phyloP scores from a whole-genome alignment of 2,329 filamentous ascomycete species.

The Colletotrichum cereale region DNA sequence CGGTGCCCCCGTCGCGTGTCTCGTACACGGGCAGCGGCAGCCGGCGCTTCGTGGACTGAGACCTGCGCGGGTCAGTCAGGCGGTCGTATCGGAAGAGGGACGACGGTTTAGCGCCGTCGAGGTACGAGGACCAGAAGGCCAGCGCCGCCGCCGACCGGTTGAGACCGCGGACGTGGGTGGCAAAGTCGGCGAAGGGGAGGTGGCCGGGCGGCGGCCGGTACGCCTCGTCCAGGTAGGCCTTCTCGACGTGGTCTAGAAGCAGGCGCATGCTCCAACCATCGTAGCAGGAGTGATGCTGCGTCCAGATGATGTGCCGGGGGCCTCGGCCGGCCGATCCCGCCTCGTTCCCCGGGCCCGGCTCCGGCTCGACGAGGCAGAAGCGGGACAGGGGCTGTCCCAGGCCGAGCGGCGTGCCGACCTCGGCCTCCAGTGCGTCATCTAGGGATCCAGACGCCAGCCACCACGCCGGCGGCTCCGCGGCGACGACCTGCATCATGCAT shows the following conservation, averaged over 20 bases:
- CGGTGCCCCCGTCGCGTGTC: neutral
- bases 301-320: slow-evolving; percentile 3
- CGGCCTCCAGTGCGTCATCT: neutral
- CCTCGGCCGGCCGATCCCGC: neutral
- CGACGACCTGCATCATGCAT: neutral
- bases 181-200: neutral
- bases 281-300: neutral
- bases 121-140: neutral
- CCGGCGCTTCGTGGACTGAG: neutral
- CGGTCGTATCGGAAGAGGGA: neutral
- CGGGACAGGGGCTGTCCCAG: neutral
- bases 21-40: neutral
- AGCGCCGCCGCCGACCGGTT: neutral
- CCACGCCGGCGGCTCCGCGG: neutral
- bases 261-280: slow-evolving; percentile 4
- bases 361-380: neutral
- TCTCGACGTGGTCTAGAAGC: neutral
- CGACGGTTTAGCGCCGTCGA: neutral
- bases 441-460: neutral
- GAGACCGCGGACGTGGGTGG: neutral
- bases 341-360: neutral
- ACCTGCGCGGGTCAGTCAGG: neutral
- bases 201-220: slow-evolving; percentile 1
- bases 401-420: neutral
- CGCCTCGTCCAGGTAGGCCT: neutral